Conservation (phyloP, 2,329 filamentous ascomycete species). For the Plectosphaerella sp. region DNA sequence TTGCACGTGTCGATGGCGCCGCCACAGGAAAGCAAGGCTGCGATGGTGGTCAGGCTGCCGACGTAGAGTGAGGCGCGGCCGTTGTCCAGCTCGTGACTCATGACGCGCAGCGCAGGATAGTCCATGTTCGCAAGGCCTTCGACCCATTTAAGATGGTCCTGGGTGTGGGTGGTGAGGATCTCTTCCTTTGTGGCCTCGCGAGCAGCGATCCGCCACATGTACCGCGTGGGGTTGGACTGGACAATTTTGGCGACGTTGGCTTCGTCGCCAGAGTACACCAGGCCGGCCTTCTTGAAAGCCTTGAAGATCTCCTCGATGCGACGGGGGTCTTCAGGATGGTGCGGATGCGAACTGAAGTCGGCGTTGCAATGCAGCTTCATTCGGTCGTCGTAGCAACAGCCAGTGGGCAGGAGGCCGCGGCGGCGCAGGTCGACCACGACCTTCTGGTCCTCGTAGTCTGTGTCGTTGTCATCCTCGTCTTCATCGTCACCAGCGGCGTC, state of each 20-base stretch:
- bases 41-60: slow-evolving; percentile 74
- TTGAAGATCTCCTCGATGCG: slow-evolving; percentile 92
- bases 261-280: slow-evolving; percentile 63
- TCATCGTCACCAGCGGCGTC: slow-evolving; percentile 26
- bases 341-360: slow-evolving; percentile 65
- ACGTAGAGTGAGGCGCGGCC: slow-evolving; percentile 78
- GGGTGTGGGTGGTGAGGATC: slow-evolving; percentile 73
- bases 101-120: slow-evolving; percentile 61
- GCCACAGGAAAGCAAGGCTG: slow-evolving; percentile 79
- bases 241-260: slow-evolving; percentile 48
- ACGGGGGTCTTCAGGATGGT: slow-evolving; percentile 91
- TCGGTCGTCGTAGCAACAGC: slow-evolving; percentile 84
- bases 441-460: slow-evolving; percentile 28
- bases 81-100: slow-evolving; percentile 58
- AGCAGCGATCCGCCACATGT: slow-evolving; percentile 73
- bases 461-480: slow-evolving; percentile 19
- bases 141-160: slow-evolving; percentile 78
- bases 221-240: slow-evolving; percentile 50
- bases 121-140: slow-evolving; percentile 48
- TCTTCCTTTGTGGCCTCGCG: slow-evolving; percentile 75
- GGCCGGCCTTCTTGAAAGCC: slow-evolving; percentile 74
- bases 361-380: slow-evolving; percentile 96
- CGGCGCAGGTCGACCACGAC: slow-evolving; percentile 33
- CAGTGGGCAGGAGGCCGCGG: slow-evolving; percentile 59
- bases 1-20: slow-evolving; percentile 95